Conservation (phyloP, 202 grass and related monocot species). For the Brachypodium distachyon region DNA sequence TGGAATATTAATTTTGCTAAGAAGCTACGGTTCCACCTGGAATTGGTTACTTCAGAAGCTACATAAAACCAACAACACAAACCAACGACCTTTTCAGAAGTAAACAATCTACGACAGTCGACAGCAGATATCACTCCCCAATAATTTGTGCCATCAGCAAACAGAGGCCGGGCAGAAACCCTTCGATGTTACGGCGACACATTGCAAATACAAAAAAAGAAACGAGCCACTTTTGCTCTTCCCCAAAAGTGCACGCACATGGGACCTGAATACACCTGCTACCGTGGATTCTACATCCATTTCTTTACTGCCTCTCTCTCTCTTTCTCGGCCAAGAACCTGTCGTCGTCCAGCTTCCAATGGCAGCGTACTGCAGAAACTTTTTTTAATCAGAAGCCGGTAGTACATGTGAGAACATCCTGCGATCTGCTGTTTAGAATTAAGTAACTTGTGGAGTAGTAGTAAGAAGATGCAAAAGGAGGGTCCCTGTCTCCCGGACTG, state of each 20-base stretch:
- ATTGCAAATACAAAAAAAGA: constrained; percentile 24
- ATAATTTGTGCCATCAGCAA: constrained; percentile 24
- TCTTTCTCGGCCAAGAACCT: not conserved
- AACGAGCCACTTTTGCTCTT: not conserved
- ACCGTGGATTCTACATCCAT: not conserved
- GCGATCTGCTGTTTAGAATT: no score
- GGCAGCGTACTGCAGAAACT: no score
- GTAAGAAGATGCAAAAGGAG: not conserved
- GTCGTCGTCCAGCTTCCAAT: no score
- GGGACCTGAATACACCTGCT: not conserved
- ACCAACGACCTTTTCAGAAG: not conserved
- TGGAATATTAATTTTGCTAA: not conserved
- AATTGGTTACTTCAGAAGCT: not conserved
- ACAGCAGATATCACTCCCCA: not conserved
- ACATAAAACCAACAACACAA: not conserved
- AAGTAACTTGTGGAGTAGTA: not conserved
- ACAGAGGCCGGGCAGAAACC: no score
- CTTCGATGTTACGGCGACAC: constrained; percentile 2
- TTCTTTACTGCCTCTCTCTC: not conserved
- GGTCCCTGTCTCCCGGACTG: not conserved
- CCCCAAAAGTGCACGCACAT: not conserved
- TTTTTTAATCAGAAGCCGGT: not conserved
- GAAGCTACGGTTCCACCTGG: not conserved
- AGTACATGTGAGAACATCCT: not conserved
- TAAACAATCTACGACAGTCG: not conserved